Evolutionary conservation across 768 basidiomycete species (phyloP).

Genomic region (Leccinum subtestaceum): DNA sequence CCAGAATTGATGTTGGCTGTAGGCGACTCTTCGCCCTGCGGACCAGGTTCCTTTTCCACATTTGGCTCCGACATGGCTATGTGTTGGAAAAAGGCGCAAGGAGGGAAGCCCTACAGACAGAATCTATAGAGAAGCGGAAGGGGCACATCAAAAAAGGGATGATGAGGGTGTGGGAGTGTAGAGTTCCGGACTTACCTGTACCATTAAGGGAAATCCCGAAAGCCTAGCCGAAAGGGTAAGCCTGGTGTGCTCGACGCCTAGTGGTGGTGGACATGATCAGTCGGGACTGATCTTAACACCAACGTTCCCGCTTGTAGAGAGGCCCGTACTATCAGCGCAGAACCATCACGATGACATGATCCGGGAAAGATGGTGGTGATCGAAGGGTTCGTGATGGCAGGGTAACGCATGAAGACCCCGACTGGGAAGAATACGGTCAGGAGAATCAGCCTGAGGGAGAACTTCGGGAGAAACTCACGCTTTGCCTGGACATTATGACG

Average conservation of each 20-base stretch:
- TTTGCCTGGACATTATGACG: slow-evolving; percentile 66
- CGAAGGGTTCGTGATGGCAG: slow-evolving; percentile 12
- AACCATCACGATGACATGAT: slow-evolving; percentile 39
- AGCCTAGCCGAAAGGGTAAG: no score
- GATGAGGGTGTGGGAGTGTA: slow-evolving; percentile 33
- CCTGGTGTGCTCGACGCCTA: no score
- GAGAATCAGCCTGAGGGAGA: neutral
- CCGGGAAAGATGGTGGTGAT: slow-evolving; percentile 38
- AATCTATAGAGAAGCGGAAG: slow-evolving; percentile 22
- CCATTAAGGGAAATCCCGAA: no score
- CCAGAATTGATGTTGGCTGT: slow-evolving; percentile 20
- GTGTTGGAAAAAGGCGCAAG: slow-evolving; percentile 52
- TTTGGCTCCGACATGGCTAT: slow-evolving; percentile 36
- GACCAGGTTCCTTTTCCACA: slow-evolving; percentile 67
- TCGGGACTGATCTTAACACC: no score
- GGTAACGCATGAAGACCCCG: slow-evolving; percentile 58
- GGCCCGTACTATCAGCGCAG: no score
- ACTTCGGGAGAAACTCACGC: slow-evolving; percentile 42
- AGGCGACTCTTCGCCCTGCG: slow-evolving; percentile 48
- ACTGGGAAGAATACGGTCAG: slow-evolving; percentile 28
- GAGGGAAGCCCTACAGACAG: slow-evolving; percentile 27
- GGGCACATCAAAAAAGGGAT: slow-evolving; percentile 2
- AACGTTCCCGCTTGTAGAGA: no score
- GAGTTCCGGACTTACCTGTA: no score
- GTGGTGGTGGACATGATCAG: no score